Evolutionary conservation across 371 early-diverging fungal species (phyloP).

Genomic region (Haplosporangium sp.): DNA sequence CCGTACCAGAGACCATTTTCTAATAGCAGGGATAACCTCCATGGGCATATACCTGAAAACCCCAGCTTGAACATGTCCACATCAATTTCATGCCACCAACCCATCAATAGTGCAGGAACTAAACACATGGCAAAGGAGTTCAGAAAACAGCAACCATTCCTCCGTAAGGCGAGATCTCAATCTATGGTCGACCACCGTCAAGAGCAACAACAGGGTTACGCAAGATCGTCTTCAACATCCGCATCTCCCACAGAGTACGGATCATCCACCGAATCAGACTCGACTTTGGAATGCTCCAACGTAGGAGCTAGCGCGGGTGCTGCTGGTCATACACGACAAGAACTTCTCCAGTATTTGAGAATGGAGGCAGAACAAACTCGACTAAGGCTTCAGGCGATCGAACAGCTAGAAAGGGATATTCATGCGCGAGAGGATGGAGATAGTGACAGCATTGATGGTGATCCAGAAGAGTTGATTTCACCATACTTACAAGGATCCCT

Average conservation of each 20-base stretch:
- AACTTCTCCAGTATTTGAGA: conserved; percentile 17
- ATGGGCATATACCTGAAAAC: not conserved
- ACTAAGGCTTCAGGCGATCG: conserved; percentile 30
- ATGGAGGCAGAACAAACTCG: conserved; percentile 31
- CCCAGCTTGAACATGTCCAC: not conserved
- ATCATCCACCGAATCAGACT: not conserved
- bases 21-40: not conserved
- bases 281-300: not conserved
- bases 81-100: not conserved
- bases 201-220: not conserved
- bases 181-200: not conserved
- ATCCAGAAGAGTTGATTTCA: not conserved
- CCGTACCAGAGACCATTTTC: not conserved
- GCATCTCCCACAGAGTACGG: not conserved
- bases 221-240: not conserved
- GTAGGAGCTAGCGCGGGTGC: not conserved
- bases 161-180: conserved; percentile 18
- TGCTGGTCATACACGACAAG: conserved; percentile 2
- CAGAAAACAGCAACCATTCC: conserved; percentile 8
- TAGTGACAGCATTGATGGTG: not conserved
- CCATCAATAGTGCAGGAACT: not conserved
- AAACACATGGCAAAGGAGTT: not conserved
- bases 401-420: conserved; percentile 33
- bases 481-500: not conserved
- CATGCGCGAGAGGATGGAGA: not conserved